Base-by-base conservation (phyloP, 2,329 filamentous ascomycete species). In the Fusarium longipes region DNA sequence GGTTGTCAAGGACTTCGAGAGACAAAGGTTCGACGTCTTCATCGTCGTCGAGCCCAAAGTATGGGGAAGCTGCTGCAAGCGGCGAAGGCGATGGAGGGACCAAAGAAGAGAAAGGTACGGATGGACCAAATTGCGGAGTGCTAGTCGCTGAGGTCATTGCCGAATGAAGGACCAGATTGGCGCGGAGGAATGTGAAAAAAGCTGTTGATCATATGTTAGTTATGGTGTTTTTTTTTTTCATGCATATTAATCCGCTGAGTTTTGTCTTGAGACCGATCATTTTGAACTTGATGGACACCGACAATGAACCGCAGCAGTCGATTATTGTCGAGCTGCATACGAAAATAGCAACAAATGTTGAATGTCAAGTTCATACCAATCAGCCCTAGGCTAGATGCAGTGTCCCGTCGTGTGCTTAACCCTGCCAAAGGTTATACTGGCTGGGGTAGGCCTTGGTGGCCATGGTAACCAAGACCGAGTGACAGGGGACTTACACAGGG, bases 181-280 rank as follows among this genome's bases (percentile, higher is more conserved):
- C 91, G 70, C 91, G 89, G 17, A 96, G 84, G 71, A 93, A 95
- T 56, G 89, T 91, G 79, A 96, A 91, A 82, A 96, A 96, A 25
- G 92, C 92, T 96, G 78, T 62, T 25, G 44, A 43, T 49, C 24
- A 52, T 8, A 50, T 61, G 48, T 72, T 70, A 72, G 68, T 44
- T 50, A 48, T 51, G 52, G 38, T 68, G 49, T 54, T 63, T 58
- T 49, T 33, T 40, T 39, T 38, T 17, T 39, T 38, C 15, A 38
- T 17, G 24, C 35, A 18, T 40, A 20, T 43, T 43, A 10, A 29
- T 33, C 25, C 17, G 42, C 32, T 25, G 27, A 44, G 14, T 17
- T 50, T 43, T 48, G 39, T 42, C 47, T 48, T 18, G 11, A 57
- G 47, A 43, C 27, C 20, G 45, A 35, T 20, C 20, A 36, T 36